A percentile compares a stretch with the other conserved stretches of the same genome.
Evolutionary conservation across 139 green algal species (phyloP).

Genomic region (Chlorella ohadii): DNA sequence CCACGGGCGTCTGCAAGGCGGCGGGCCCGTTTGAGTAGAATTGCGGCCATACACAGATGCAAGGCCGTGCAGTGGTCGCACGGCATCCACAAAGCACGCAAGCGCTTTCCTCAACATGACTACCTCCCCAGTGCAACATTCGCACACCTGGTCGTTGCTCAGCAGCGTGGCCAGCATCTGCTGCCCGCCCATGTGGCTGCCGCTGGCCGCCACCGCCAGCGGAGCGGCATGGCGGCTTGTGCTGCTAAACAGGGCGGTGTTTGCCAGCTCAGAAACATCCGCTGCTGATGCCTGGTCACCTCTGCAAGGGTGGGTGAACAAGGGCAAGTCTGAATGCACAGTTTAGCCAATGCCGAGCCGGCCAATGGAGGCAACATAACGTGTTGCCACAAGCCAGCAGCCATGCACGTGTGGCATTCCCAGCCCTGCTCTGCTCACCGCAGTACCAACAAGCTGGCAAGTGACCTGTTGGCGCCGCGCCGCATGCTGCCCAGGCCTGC

Average conservation of each 20-base stretch:
- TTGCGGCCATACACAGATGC: too few species aligned
- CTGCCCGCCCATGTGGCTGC: constrained; percentile 50
- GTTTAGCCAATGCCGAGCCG: background rate
- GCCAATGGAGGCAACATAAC: too few species aligned
- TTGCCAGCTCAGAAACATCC: background rate
- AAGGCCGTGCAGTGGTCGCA: too few species aligned
- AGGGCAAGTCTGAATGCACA: background rate
- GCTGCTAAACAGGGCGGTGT: background rate
- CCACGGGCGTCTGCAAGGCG: constrained; percentile 46
- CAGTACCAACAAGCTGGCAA: constrained; percentile 69
- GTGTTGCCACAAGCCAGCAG: too few species aligned
- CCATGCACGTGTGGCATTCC: too few species aligned
- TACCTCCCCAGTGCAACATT: too few species aligned
- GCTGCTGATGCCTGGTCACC: background rate
- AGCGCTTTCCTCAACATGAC: too few species aligned
- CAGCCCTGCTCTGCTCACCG: background rate
- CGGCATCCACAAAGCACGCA: too few species aligned
- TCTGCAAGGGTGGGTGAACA: background rate
- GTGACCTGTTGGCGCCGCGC: constrained; percentile 39
- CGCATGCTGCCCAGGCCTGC: background rate
- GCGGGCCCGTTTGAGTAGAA: too few species aligned
- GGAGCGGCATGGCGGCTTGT: constrained; percentile 34
- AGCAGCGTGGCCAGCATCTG: constrained; percentile 70
- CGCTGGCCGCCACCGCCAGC: constrained; percentile 54
- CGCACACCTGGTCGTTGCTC: constrained; percentile 63